Evolutionary conservation across 345 rosid genomes (phyloP).

Genomic region (Populus simonii): DNA sequence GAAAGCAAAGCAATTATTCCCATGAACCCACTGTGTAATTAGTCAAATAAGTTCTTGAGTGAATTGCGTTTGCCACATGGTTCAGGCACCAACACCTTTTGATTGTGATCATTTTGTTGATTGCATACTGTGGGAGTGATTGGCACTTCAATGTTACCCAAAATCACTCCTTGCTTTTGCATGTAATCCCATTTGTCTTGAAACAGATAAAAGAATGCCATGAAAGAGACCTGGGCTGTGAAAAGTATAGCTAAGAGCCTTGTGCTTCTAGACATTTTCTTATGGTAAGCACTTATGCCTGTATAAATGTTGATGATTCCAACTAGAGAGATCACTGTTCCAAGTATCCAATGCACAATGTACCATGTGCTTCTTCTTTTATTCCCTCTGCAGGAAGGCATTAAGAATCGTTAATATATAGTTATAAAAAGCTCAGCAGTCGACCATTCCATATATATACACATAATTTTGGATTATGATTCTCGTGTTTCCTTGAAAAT

Average conservation of each 20-base stretch:
- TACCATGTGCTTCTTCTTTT: slow-evolving; percentile 71
- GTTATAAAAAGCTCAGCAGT: neutral
- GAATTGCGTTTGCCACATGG: slow-evolving; percentile 68
- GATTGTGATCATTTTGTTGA: neutral
- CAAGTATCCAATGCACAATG: slow-evolving; percentile 73
- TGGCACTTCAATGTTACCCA: slow-evolving; percentile 18
- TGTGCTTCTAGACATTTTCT: slow-evolving; percentile 46
- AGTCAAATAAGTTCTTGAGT: slow-evolving; percentile 65
- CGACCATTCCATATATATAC: too few species aligned
- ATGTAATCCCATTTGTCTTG: slow-evolving; percentile 85
- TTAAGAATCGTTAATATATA: neutral
- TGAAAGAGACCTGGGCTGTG: slow-evolving; percentile 59
- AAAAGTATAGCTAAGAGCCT: slow-evolving; percentile 66
- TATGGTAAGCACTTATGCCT: slow-evolving; percentile 65
- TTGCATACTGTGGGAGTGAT: slow-evolving; percentile 1
- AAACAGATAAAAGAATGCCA: slow-evolving; percentile 67
- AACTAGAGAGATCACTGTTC: slow-evolving; percentile 53
- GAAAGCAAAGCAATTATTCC: neutral
- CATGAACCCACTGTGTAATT: neutral
- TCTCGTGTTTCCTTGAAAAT: too few species aligned
- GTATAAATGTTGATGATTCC: slow-evolving; percentile 79
- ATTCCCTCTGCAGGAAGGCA: slow-evolving; percentile 49
- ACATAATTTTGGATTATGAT: too few species aligned
- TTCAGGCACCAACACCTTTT: slow-evolving; percentile 28
- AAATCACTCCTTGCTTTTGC: slow-evolving; percentile 48